These are phyloP conservation scores for Aspergillus sclerotioniger DNA, from an alignment of 495 filamentous ascomycete species.

Conservation along the genomic window DNA sequence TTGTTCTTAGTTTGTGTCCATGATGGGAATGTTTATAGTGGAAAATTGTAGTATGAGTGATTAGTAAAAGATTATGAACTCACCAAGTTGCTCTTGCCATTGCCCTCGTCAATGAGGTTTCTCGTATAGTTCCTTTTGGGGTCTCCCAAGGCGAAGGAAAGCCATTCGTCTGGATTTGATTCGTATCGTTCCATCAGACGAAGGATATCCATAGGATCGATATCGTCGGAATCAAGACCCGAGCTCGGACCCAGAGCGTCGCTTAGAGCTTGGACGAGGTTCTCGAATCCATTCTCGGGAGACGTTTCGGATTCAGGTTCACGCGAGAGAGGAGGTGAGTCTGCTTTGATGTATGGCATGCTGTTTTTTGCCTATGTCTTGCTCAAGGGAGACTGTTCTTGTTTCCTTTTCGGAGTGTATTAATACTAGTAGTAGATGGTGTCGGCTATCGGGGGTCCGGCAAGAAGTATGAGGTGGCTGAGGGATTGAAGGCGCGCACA, in stretches of 20 bases:
- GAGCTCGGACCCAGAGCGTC: constrained; percentile 70
- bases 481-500: background rate
- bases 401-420: background rate
- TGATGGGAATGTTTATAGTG: background rate
- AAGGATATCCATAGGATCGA: constrained; percentile 67
- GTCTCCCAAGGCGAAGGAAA: constrained; percentile 66
- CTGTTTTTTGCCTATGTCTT: constrained; percentile 5
- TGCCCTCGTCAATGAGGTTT: constrained; percentile 87
- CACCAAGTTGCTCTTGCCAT: constrained; percentile 88
- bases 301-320: constrained; percentile 6
- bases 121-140: constrained; percentile 69
- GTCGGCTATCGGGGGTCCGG: background rate
- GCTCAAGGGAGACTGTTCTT: background rate
- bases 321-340: background rate
- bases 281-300: constrained; percentile 55
- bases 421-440: background rate
- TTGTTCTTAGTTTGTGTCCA: background rate
- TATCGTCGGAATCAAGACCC: constrained; percentile 74
- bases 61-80: no score
- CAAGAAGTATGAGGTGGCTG: background rate
- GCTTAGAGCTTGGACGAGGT: constrained; percentile 70
- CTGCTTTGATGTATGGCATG: constrained; percentile 38
- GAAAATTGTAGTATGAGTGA: background rate
- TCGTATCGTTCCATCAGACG: constrained; percentile 68
- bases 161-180: constrained; percentile 68